These are phyloP conservation scores for Penicillium malachiteum DNA, from an alignment of 495 filamentous ascomycete species.

Conservation along the genomic window DNA sequence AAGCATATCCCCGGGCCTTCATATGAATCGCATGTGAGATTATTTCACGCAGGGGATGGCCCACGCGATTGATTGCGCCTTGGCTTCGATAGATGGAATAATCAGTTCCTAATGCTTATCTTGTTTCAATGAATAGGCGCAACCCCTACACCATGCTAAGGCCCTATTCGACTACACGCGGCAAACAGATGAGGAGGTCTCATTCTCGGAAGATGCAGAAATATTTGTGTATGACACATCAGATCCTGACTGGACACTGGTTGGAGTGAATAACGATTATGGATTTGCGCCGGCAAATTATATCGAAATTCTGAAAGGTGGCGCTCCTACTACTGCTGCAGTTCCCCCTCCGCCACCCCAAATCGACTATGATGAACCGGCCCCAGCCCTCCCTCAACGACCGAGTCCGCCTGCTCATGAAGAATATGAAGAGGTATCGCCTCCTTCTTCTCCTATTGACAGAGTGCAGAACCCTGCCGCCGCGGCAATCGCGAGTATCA, in stretches of 20 bases:
- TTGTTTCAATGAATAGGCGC: slow-evolving; percentile 50
- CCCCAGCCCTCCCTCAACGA: slow-evolving; percentile 42
- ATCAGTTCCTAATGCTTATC: slow-evolving; percentile 16
- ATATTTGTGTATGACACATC: slow-evolving; percentile 84
- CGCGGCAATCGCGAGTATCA: slow-evolving; percentile 68
- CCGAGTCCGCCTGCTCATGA: slow-evolving; percentile 26
- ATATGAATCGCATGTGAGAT: not conserved
- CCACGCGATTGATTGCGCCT: not conserved
- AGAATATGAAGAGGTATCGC: slow-evolving; percentile 23
- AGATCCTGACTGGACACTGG: slow-evolving; percentile 96
- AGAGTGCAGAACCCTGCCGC: slow-evolving; percentile 64
- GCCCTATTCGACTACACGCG: slow-evolving; percentile 94
- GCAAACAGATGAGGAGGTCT: slow-evolving; percentile 97
- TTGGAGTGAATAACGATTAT: slow-evolving; percentile 79
- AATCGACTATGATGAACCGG: slow-evolving; percentile 23
- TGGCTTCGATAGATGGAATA: not conserved
- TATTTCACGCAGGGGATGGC: not conserved
- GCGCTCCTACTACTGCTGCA: slow-evolving; percentile 21
- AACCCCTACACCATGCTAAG: slow-evolving; percentile 71
- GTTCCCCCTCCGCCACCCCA: slow-evolving; percentile 27
- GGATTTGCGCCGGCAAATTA: slow-evolving; percentile 98
- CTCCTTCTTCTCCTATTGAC: slow-evolving; percentile 28
- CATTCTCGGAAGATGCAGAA: slow-evolving; percentile 84
- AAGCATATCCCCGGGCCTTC: slow-evolving; percentile 35
- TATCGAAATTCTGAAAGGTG: slow-evolving; percentile 64